These are phyloP conservation scores for Herpetospermum pedunculosum DNA, from an alignment of 306 rosid genomes.

Conservation along the genomic window DNA sequence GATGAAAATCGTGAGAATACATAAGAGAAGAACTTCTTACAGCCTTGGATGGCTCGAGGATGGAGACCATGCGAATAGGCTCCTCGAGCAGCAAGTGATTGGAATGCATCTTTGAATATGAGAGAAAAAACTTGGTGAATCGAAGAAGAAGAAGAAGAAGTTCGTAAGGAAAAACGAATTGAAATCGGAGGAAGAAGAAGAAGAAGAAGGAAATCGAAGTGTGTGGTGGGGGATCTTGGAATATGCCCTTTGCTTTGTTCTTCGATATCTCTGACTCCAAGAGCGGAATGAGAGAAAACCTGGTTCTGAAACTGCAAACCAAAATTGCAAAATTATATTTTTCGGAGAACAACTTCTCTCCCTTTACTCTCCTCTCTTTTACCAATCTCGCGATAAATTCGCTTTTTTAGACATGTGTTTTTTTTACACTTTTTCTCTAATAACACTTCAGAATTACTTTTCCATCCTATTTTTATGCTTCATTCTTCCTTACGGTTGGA, in stretches of 20 bases:
- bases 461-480: not conserved
- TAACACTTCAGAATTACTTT: not conserved
- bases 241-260: not conserved
- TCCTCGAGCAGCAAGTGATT: constrained; percentile 87
- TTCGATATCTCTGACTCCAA: not conserved
- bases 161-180: not conserved
- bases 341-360: not conserved
- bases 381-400: not conserved
- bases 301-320: not conserved
- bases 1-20: not conserved
- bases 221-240: not conserved
- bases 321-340: not conserved
- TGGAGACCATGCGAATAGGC: constrained; percentile 89
- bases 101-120: constrained; percentile 91
- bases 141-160: too few relatives aligned
- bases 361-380: not conserved
- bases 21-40: constrained; percentile 33
- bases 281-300: constrained; percentile 7
- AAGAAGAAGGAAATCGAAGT: not conserved
- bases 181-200: not conserved
- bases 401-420: not conserved
- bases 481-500: too few relatives aligned
- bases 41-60: constrained; percentile 81
- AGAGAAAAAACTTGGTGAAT: too few relatives aligned
- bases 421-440: not conserved